These are phyloP conservation scores for Ophiostoma sp. DNA, from an alignment of 2,329 filamentous ascomycete genomes.

Conservation along the genomic window DNA sequence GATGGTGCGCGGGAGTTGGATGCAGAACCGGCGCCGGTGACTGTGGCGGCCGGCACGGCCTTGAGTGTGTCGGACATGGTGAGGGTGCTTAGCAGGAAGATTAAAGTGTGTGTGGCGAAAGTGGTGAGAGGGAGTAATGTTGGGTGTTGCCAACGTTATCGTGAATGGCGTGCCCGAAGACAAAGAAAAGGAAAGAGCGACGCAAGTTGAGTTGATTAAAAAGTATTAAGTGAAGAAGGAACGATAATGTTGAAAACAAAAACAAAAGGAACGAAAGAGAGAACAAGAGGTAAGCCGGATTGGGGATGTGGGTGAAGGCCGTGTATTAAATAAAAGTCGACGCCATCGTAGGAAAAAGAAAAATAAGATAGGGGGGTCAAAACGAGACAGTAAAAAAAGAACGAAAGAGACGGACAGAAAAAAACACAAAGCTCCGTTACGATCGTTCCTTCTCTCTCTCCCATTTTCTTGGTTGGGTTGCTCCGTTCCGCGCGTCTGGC, in stretches of 20 bases:
- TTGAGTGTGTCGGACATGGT: slow-evolving; percentile 2
- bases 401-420: background rate
- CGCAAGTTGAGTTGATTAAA: background rate
- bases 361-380: background rate
- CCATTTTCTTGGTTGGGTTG: background rate
- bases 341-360: background rate
- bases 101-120: background rate
- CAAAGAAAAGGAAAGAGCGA: background rate
- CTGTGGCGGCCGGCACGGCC: slow-evolving; percentile 10
- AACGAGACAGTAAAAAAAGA: background rate
- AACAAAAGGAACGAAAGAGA: background rate
- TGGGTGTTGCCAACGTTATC: background rate
- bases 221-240: background rate
- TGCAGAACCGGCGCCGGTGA: background rate
- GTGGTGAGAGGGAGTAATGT: background rate
- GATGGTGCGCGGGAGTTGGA: slow-evolving; percentile 22
- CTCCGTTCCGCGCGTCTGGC: background rate
- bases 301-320: background rate
- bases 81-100: background rate
- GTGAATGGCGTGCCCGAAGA: background rate
- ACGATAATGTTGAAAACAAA: background rate
- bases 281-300: background rate
- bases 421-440: background rate
- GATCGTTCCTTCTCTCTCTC: background rate
- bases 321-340: slow-evolving; percentile 6